phyloP scores from a whole-genome alignment of 75 land plant species.

The Selaginella tamariscina region DNA sequence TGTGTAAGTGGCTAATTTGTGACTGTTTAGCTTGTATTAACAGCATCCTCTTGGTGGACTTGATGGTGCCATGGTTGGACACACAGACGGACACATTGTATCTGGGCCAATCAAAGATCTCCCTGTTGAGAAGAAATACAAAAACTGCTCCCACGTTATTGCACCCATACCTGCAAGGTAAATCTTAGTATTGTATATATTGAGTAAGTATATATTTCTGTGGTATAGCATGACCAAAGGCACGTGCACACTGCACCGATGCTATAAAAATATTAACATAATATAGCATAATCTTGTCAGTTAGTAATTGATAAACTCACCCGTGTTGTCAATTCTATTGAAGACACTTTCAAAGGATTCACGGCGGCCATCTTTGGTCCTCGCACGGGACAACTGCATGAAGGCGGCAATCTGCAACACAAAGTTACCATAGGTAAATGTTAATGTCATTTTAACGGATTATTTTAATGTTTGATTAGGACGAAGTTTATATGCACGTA shows the following conservation, averaged over 20 bases:
- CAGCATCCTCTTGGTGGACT: not conserved
- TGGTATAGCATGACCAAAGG: too few relatives aligned
- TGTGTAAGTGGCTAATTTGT: too few relatives aligned
- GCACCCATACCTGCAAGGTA: conserved; percentile 23
- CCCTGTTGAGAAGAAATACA: conserved; percentile 29
- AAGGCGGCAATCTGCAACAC: conserved; percentile 30
- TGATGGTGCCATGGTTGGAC: conserved; percentile 2
- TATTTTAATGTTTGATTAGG: too few relatives aligned
- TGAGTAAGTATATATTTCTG: too few relatives aligned
- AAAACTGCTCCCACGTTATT: conserved; percentile 29
- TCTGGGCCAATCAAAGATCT: conserved; percentile 21
- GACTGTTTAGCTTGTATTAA: not conserved
- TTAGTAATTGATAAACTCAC: too few relatives aligned
- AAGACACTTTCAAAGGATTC: conserved; percentile 33
- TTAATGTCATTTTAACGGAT: too few relatives aligned
- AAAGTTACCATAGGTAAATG: not conserved
- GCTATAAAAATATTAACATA: too few relatives aligned
- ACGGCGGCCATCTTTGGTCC: conserved; percentile 28
- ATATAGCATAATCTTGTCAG: too few relatives aligned
- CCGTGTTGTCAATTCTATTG: conserved; percentile 29
- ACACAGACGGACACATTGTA: not conserved
- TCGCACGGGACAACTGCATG: conserved; percentile 33
- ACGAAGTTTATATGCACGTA: not conserved
- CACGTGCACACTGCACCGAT: too few relatives aligned
- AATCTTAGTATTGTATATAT: not conserved